These are phyloP conservation scores for Thecamonas trahens DNA, from an alignment of 78 protist genomes.

Conservation along the genomic window DNA sequence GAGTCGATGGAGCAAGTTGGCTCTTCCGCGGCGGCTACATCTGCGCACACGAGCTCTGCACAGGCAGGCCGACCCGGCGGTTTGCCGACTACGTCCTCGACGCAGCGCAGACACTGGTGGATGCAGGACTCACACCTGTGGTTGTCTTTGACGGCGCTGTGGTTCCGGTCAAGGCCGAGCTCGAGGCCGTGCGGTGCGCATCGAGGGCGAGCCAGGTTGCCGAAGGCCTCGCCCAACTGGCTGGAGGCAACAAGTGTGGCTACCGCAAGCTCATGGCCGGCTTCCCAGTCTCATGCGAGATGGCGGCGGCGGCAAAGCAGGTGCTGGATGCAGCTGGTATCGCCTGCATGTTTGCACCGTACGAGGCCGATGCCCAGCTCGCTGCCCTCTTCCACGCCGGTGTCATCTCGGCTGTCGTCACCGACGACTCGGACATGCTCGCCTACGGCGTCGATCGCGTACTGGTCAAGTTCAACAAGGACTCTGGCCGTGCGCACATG, in stretches of 20 bases:
- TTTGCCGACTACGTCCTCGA: background rate
- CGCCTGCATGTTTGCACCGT: slow-evolving; percentile 91
- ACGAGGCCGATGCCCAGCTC: slow-evolving; percentile 99
- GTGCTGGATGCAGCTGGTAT: too few species aligned
- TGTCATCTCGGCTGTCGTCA: slow-evolving; percentile 63
- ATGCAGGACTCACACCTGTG: slow-evolving; percentile 53
- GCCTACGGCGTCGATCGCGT: slow-evolving; percentile 62
- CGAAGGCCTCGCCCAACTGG: slow-evolving; percentile 17
- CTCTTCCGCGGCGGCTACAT: slow-evolving; percentile 65
- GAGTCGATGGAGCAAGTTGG: slow-evolving; percentile 87
- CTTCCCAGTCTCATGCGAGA: slow-evolving; percentile 64
- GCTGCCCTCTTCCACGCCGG: slow-evolving; percentile 69
- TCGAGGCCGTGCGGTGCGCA: slow-evolving; percentile 57
- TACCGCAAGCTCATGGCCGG: slow-evolving; percentile 31
- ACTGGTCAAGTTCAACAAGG: slow-evolving; percentile 63
- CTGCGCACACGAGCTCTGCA: slow-evolving; percentile 66
- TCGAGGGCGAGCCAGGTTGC: too few species aligned
- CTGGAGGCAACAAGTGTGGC: slow-evolving; percentile 45
- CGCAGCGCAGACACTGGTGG: slow-evolving; percentile 35
- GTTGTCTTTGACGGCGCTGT: slow-evolving; percentile 83
- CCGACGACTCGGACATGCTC: slow-evolving; percentile 95
- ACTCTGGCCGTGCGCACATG: background rate
- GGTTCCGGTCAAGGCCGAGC: slow-evolving; percentile 63
- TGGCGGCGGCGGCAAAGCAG: slow-evolving; percentile 61
- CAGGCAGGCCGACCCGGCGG: slow-evolving; percentile 33